Evolutionary conservation across 495 filamentous ascomycete species (phyloP), one percentile per base, ranked within the genome.

Genomic region (Lophiotrema nucula): DNA sequence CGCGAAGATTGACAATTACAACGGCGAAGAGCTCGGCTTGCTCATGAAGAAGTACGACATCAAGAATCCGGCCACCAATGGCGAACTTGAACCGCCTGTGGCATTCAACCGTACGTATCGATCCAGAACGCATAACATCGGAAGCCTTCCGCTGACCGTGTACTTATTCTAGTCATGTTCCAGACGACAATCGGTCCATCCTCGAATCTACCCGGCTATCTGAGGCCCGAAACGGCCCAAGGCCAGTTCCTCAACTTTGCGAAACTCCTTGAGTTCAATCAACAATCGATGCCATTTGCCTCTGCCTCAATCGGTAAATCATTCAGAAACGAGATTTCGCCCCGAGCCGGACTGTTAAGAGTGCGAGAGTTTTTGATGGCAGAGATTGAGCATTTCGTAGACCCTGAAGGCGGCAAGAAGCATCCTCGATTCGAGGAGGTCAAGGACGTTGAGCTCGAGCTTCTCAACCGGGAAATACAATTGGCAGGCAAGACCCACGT

Each of bases 361-460:
- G 85, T 88, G 22, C 77, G 85, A 61, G 85, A 88, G 67, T 88
- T 88, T 72, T 70, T 87, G 41, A 87, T 88, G 85, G 85, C 86
- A 4, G 88, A 91, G 71, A 88, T 90, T 58, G 87, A 90, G 71
- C 87, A 90, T 66, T 90, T 82, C 62, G 87, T 91, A 53, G 87
- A 91, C 60, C 87, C 87, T 18, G 69, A 83, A 44, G 78, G 82
- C 64, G 78, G 84, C 67, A 91, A 90, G 77, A 85, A 83, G 68
- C 88, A 90, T 68, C 70, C 75, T 35, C 83, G 84, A 4, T 91
- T 91, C 69, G 60, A 77, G 24, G 83, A 88, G 47, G 80, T 91
- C 26, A 79, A 81, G 48, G 73, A 88, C 46, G 70, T 88, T 37
- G 79, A 85, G 70, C 76, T 92, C 58, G 74, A 78, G 22, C 76